Base-by-base conservation (phyloP, 2,329 filamentous ascomycete genomes). In the Nemania sp. region DNA sequence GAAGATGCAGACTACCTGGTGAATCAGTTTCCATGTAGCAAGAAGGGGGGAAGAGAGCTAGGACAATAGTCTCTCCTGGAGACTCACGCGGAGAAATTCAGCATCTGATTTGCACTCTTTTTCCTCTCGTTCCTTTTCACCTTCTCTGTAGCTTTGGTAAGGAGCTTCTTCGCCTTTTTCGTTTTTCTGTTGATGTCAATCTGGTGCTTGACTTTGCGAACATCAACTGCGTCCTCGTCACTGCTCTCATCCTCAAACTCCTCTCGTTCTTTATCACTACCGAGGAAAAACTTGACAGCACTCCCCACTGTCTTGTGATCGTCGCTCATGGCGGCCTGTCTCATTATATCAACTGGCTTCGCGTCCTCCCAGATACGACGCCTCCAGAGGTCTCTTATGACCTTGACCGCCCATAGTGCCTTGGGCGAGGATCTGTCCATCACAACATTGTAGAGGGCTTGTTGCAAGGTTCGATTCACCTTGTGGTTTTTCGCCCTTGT, bases 271-370 rank as follows among this genome's bases (percentile, higher is more conserved):
- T 96, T 94, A 75, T 99, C 95, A 35, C 93, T 93, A 21, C 95
- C 95, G 0, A 99, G 82, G 80, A 99, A 99, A 81, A 98, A 99
- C 21, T 92, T 86, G 13, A 96, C 91, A 46, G 91, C 93, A 15
- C 92, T 91, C 5, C 90, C 81, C 25, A 95, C 86, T 3, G 98
- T 92, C 78, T 99, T 99, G 69, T 96, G 91, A 68, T 97, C 96
- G 53, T 97, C 90, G 3, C 91, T 87, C 58, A 99, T 78, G 56
- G 89, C 88, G 0, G 94, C 92, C 77, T 97, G 90, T 77, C 96
- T 96, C 93, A 99, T 98, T 66, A 98, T 91, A 71, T 97, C 92
- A n/a, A 98, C 95, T 0, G 94, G 88, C 74, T 93, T 95, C 1
- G 92, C 86, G 71, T 99, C 95, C 10, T 90, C 92, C 95, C 95